Evolutionary conservation across 305 asterid species (phyloP), one percentile per base, ranked within the genome.

Genomic region (Stenogyne calaminthoides): DNA sequence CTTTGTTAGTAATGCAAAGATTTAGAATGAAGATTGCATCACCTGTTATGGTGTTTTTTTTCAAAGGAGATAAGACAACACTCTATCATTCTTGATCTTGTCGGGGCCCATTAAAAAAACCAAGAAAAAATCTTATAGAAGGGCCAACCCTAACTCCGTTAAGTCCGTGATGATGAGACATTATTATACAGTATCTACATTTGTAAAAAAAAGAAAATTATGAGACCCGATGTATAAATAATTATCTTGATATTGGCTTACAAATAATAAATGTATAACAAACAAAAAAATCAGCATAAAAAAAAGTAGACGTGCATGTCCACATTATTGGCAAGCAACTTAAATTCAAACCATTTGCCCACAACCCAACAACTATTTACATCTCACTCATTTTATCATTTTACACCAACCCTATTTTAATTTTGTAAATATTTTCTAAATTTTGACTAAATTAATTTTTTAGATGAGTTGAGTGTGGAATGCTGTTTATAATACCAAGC

Each of bases 251-350:
- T 55, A 34, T 29, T 25, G 25, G 34, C 10, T 16, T 4, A 60
- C 62, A 15, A 29, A 58, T 27, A 58, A 57, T 19, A 40, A 10
- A 32, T 67, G n/a, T 2, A 4, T 18, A 2, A 32, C 7, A 47
- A 39, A 6, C 14, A 65, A 76, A 68, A 72, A 73, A 16, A 74
- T 75, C 86, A 77, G 56, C 77, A 75, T 72, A 80, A 77, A 71
- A 39, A 78, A 82, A 77, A 79, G 84, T 15, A 78, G 57, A 71
- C 63, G 57, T 67, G 72, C 58, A 64, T 69, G 78, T 60, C 79
- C 67, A 69, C 74, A 75, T 75, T 71, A 49, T 49, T 70, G 76
- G 77, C 67, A 77, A 57, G 52, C 16, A 56, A 39, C 61, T 59
- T 32, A 32, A n/a, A 3, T 67, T n/a, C 70, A 61, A 46, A 76